Evolutionary conservation across 2,329 filamentous ascomycete genomes (phyloP), one percentile per base, ranked within the genome.

Genomic region (Zarea fungicola): DNA sequence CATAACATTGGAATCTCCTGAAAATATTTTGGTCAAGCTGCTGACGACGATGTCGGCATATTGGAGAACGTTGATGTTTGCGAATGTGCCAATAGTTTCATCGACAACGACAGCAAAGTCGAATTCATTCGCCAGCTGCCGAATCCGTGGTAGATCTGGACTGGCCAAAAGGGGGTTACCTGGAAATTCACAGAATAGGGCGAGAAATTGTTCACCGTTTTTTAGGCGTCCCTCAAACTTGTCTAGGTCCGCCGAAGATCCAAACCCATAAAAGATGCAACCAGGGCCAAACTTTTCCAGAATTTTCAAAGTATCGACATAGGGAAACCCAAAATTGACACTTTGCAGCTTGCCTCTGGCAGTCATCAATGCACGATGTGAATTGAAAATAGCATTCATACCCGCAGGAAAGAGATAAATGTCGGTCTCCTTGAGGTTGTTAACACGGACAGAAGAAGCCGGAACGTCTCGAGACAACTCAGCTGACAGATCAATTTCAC

Each of bases 1-100:
- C 92, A 97, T 97, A 56, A 99, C 93, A 65, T 99, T 97, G 65
- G 89, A 93, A 67, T 96, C 93, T 43, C 93, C 93, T 49, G 89
- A 95, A 70, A 99, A 99, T 47, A 97, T 86, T 67, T 99, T 99
- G 42, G 93, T 97, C 51, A 99, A 74, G 63, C 89, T 95, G 73
- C 89, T 96, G 49, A 96, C 92, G 5, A 97, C 88, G 14, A 97
- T 77, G 66, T 99, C 93, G 52, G 89, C 88, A 62, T 85, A 87
- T 3, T 86, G 89, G 5, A 99, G 77, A 4, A 99, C 89, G 63
- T 97, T 89, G 59, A 96, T 84, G 64, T 99, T 99, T 62, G 95
- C 83, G 64, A 96, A 96, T 49, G 93, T 99, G 58, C 92, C 92
- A 52, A 99, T 89, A 0, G 93, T 97, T 68, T 99, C 93, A 66